These are phyloP conservation scores for Marchantia paleacea DNA, from an alignment of 225 moss, liverwort and hornwort genomes.

Conservation along the genomic window DNA sequence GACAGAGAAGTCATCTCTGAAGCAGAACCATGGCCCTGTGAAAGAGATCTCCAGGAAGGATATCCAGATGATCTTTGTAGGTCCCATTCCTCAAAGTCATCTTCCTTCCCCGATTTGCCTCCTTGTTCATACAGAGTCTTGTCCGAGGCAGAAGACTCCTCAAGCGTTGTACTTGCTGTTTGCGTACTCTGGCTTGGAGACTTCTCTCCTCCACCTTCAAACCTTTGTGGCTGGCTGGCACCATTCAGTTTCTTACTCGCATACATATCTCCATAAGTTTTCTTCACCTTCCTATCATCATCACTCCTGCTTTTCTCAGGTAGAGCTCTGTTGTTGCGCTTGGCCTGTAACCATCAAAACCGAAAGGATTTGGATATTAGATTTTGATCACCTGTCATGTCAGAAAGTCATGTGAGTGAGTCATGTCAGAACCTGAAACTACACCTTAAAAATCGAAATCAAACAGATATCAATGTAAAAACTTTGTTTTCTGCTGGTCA, in stretches of 20 bases:
- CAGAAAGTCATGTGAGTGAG: too few species aligned
- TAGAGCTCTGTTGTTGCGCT: conserved; percentile 14
- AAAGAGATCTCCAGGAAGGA: conserved; percentile 34
- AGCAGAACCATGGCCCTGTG: conserved; percentile 14
- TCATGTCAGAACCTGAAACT: too few species aligned
- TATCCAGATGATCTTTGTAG: conserved; percentile 7
- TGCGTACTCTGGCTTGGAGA: conserved; percentile 9
- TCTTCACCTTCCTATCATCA: conserved; percentile 11
- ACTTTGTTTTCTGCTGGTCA: neutral
- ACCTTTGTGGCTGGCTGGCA: neutral
- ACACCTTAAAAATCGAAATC: too few species aligned
- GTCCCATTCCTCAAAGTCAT: conserved; percentile 15
- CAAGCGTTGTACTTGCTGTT: conserved; percentile 3
- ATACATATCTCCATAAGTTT: conserved; percentile 3
- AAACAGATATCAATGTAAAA: neutral
- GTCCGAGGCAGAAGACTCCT: conserved; percentile 41
- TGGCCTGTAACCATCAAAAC: conserved; percentile 18
- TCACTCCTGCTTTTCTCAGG: conserved; percentile 9
- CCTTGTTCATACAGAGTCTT: conserved; percentile 42
- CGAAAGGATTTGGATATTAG: neutral
- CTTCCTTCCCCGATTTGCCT: conserved; percentile 22
- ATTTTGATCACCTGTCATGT: too few species aligned
- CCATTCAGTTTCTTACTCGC: conserved; percentile 11
- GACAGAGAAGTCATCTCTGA: conserved; percentile 15
- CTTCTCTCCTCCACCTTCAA: conserved; percentile 3